A percentile compares a stretch with the other conserved stretches of the same genome.
Conservation (phyloP, 805 yeast genomes). For the Sugiyamaella valdiviana region DNA sequence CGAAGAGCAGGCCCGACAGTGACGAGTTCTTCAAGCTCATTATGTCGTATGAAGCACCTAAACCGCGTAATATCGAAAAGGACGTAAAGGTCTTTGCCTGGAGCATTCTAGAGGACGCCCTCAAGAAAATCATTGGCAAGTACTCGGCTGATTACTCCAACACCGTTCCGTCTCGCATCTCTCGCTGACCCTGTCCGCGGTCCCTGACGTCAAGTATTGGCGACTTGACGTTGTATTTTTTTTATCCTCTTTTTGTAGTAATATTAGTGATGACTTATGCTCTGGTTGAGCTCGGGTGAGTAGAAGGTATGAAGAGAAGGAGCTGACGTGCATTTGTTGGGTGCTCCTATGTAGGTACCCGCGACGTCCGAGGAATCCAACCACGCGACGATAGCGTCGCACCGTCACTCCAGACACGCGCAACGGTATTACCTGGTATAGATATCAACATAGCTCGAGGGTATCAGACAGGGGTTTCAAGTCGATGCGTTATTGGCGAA, state of each 20-base stretch:
- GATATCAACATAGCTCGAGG: no score
- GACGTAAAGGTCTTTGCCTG: slow-evolving; percentile 63
- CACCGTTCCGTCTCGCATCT: slow-evolving; percentile 1
- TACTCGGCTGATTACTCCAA: slow-evolving; percentile 35
- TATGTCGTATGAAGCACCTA: slow-evolving; percentile 57
- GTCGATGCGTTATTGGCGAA: no score
- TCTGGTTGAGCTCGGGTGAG: background rate
- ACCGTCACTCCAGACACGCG: no score
- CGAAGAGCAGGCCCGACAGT: slow-evolving; percentile 39
- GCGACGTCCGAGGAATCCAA: no score
- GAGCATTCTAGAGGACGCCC: slow-evolving; percentile 47
- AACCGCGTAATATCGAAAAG: slow-evolving; percentile 65
- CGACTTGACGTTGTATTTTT: slow-evolving; percentile 1
- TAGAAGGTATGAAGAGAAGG: slow-evolving; percentile 4
- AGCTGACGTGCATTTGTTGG: no score
- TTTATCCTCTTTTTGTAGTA: background rate
- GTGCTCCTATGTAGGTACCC: no score
- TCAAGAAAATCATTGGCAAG: slow-evolving; percentile 52
- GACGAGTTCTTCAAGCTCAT: slow-evolving; percentile 41
- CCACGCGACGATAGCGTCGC: no score
- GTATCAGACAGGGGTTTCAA: no score
- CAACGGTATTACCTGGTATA: no score
- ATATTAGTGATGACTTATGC: background rate
- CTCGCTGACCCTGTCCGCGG: background rate
- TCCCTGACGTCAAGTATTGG: background rate